These are phyloP conservation scores for Globisporangium nodosum DNA, from an alignment of 352 stramenopile species.

Conservation along the genomic window DNA sequence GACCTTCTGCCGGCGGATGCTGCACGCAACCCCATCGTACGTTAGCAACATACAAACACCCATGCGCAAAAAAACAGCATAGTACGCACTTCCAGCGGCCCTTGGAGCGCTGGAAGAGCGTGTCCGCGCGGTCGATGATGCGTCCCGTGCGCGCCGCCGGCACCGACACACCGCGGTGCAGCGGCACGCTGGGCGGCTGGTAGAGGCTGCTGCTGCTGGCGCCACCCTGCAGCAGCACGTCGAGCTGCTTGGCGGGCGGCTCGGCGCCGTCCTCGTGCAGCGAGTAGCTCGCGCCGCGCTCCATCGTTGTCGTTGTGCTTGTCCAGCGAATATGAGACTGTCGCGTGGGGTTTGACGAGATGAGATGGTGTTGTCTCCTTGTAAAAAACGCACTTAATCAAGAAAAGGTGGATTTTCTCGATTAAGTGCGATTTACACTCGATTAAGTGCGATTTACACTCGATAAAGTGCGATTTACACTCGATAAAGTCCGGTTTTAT, in stretches of 20 bases:
- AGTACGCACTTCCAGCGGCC: constrained; percentile 72
- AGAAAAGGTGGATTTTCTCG: neutral
- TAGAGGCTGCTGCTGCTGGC: constrained; percentile 15
- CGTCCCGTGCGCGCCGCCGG: constrained; percentile 30
- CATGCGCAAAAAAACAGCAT: no score
- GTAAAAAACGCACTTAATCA: neutral
- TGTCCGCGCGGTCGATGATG: constrained; percentile 72
- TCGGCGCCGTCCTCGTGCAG: constrained; percentile 32
- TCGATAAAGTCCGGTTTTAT: no score
- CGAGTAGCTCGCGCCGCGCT: constrained; percentile 39
- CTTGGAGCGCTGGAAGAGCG: constrained; percentile 58
- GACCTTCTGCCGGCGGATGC: constrained; percentile 72
- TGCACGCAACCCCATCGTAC: constrained; percentile 11
- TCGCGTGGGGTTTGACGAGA: neutral
- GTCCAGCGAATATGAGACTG: neutral
- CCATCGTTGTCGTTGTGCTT: constrained; percentile 17
- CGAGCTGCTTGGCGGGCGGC: constrained; percentile 9
- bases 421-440: no score
- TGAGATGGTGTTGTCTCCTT: neutral
- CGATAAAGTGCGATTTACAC: no score
- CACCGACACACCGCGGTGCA: constrained; percentile 11
- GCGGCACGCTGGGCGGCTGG: constrained; percentile 8
- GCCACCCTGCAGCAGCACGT: constrained; percentile 9
- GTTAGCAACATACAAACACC: no score
- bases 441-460: no score